Evolutionary conservation across 1,139 yeast species (phyloP).

Genomic region (Pichia sorboxylosa): DNA sequence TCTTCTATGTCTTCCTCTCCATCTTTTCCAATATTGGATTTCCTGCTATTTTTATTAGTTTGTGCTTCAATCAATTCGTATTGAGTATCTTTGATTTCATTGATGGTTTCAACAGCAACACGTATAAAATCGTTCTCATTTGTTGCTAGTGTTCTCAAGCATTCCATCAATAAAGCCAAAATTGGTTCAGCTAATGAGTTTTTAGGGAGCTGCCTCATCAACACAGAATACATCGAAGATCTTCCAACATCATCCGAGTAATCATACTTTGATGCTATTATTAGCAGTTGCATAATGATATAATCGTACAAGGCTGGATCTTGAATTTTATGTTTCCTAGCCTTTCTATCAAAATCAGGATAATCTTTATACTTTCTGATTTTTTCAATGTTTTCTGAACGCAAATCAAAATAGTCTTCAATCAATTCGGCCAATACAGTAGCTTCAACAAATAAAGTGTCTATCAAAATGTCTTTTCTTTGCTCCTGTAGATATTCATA

Average conservation of each 20-base stretch:
- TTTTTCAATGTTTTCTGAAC: slow-evolving; percentile 32
- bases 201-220: slow-evolving; percentile 49
- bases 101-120: slow-evolving; percentile 75
- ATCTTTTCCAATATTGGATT: slow-evolving; percentile 2
- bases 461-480: slow-evolving; percentile 46
- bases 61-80: slow-evolving; percentile 22
- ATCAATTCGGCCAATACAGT: slow-evolving; percentile 54
- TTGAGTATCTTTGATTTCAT: slow-evolving; percentile 70
- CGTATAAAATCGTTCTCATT: slow-evolving; percentile 77
- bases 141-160: slow-evolving; percentile 59
- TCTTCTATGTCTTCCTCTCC: no score
- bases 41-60: slow-evolving; percentile 6
- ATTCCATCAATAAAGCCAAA: slow-evolving; percentile 47
- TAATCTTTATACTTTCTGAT: no score
- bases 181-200: slow-evolving; percentile 23
- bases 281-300: slow-evolving; percentile 61
- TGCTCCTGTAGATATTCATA: slow-evolving; percentile 52
- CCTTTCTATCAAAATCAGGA: slow-evolving; percentile 19
- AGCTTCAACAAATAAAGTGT: slow-evolving; percentile 70
- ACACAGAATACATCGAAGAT: slow-evolving; percentile 62
- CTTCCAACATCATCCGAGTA: slow-evolving; percentile 89
- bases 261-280: slow-evolving; percentile 63
- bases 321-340: slow-evolving; percentile 11
- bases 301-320: slow-evolving; percentile 37
- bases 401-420: slow-evolving; percentile 38